These are phyloP conservation scores for Monoraphidium neglectum DNA, from an alignment of 139 green algal species.

Conservation along the genomic window DNA sequence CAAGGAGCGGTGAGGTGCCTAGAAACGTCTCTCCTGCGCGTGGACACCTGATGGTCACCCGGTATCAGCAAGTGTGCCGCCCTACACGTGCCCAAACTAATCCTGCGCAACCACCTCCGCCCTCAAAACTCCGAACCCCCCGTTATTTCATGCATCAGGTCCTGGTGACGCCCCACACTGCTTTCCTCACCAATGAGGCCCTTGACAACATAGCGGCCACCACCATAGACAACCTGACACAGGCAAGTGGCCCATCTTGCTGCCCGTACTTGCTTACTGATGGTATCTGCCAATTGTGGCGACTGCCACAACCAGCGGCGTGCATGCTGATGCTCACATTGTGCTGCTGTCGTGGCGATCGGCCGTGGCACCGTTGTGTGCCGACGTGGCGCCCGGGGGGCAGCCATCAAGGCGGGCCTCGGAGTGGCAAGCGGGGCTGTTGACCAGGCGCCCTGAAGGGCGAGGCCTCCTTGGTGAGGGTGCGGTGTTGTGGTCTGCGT, in stretches of 20 bases:
- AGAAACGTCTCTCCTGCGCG: not conserved
- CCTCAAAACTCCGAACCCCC: conserved; percentile 15
- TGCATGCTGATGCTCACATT: no score
- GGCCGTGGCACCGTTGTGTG: no score
- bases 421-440: no score
- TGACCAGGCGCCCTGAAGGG: no score
- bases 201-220: conserved; percentile 72
- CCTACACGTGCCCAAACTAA: not conserved
- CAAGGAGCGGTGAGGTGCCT: not conserved
- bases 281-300: not conserved
- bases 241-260: conserved; percentile 8
- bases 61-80: no score
- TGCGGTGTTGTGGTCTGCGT: not conserved
- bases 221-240: conserved; percentile 63
- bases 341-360: no score
- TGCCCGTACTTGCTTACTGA: not conserved
- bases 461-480: not conserved
- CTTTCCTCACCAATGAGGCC: conserved; percentile 84
- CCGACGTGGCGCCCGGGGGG: no score
- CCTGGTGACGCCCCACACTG: conserved; percentile 76
- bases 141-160: conserved; percentile 36
- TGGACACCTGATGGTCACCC: no score
- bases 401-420: no score
- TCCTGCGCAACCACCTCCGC: not conserved
- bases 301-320: not conserved